Conservation (phyloP, 371 early-diverging fungal species). For the Sporodiniella umbellata region DNA sequence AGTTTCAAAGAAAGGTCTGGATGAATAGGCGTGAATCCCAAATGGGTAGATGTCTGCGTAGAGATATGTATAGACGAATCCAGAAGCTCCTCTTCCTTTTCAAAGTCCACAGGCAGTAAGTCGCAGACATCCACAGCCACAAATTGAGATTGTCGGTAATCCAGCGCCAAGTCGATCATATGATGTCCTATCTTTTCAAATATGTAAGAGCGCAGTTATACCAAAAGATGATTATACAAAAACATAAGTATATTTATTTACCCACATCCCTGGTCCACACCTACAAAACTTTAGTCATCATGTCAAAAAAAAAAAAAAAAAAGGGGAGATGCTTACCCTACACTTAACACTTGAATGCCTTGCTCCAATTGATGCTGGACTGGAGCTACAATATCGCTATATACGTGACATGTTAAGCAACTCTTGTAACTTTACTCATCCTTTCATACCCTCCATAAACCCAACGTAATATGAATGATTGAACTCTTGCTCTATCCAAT, state of each 20-base stretch:
- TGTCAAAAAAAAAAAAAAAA: background rate
- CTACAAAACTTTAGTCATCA: slow-evolving; percentile 4
- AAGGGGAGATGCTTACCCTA: slow-evolving; percentile 17
- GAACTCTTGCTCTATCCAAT: slow-evolving; percentile 23
- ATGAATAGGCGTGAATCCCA: slow-evolving; percentile 17
- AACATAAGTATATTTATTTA: slow-evolving; percentile 7
- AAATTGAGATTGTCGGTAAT: slow-evolving; percentile 18
- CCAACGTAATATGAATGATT: slow-evolving; percentile 26
- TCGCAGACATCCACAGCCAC: slow-evolving; percentile 17
- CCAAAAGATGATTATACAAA: too few relatives aligned
- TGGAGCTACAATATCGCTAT: slow-evolving; percentile 23
- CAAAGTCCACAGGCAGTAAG: slow-evolving; percentile 16
- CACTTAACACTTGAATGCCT: slow-evolving; percentile 22
- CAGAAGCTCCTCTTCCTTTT: background rate
- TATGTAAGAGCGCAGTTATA: background rate
- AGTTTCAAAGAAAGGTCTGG: slow-evolving; percentile 11
- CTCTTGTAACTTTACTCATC: too few relatives aligned
- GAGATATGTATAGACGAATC: background rate
- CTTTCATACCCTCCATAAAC: slow-evolving; percentile 24
- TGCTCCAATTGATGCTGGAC: slow-evolving; percentile 13
- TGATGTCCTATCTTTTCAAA: slow-evolving; percentile 21
- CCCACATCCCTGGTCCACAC: slow-evolving; percentile 33
- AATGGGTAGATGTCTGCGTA: background rate
- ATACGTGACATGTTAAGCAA: too few relatives aligned
- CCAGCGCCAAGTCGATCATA: slow-evolving; percentile 28